Evolutionary conservation across 257 asterid genomes (phyloP).

Genomic region (Ilex aquifolium): DNA sequence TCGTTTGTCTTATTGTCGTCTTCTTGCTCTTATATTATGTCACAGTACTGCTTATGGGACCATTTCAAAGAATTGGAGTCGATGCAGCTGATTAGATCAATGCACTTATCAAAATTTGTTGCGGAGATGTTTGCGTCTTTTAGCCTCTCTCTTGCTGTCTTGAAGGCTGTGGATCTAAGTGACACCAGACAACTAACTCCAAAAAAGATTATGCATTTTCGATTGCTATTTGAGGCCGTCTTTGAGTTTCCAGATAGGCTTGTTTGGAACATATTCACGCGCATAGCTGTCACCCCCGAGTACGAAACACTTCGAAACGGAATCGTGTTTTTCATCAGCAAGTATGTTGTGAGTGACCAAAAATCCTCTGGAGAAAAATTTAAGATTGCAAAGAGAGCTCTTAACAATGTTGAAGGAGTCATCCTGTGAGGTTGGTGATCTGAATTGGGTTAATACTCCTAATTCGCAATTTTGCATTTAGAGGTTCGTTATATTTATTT

Average conservation of each 20-base stretch:
- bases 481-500: too few species aligned
- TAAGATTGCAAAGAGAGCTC: constrained; percentile 69
- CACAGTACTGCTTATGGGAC: constrained; percentile 94
- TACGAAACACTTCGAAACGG: constrained; percentile 67
- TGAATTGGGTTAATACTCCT: too few species aligned
- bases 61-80: constrained; percentile 86
- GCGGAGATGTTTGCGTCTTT: constrained; percentile 74
- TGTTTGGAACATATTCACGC: constrained; percentile 77
- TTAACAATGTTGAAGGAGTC: constrained; percentile 58
- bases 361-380: constrained; percentile 42
- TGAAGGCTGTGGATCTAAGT: constrained; percentile 65
- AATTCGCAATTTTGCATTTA: too few species aligned
- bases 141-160: constrained; percentile 66
- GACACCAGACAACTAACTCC: constrained; percentile 48
- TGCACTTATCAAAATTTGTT: constrained; percentile 77
- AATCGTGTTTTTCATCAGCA: constrained; percentile 56
- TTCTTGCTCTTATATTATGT: not conserved
- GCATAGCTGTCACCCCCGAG: constrained; percentile 69
- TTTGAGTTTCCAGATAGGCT: constrained; percentile 60
- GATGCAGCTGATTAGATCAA: constrained; percentile 66
- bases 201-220: constrained; percentile 80
- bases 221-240: constrained; percentile 71
- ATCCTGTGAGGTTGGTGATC: constrained; percentile 31
- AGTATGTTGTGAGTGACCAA: constrained; percentile 40
- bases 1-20: not conserved